A percentile compares a stretch with the other conserved stretches of the same genome.
These are phyloP conservation scores for Verticillium longisporum DNA, from an alignment of 2,329 filamentous ascomycete species.

Conservation along the genomic window DNA sequence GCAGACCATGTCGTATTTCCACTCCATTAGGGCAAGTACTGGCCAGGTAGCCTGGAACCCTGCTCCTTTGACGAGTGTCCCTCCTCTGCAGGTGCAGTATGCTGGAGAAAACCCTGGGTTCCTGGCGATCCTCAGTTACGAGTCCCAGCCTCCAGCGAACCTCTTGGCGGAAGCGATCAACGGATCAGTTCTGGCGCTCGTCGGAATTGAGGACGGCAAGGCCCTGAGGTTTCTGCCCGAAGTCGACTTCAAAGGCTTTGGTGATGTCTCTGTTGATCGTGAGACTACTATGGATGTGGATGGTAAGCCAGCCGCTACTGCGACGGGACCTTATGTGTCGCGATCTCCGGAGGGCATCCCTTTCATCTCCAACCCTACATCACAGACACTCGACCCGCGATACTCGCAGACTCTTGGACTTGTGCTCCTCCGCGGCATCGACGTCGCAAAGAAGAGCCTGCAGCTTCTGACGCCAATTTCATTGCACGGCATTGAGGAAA, in stretches of 20 bases:
- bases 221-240: conserved; percentile 35
- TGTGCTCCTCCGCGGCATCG: conserved; percentile 64
- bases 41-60: conserved; percentile 38
- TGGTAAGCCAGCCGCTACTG: conserved; percentile 8
- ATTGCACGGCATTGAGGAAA: conserved; percentile 27
- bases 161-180: conserved; percentile 60
- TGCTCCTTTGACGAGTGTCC: conserved; percentile 45
- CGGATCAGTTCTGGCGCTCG: conserved; percentile 62
- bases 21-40: conserved; percentile 26
- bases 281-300: conserved; percentile 14
- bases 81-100: conserved; percentile 60
- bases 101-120: conserved; percentile 43
- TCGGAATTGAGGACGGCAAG: conserved; percentile 48
- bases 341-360: conserved; percentile 51
- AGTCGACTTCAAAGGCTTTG: conserved; percentile 2
- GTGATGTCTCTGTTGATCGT: conserved; percentile 4
- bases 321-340: conserved; percentile 15
- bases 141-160: conserved; percentile 52
- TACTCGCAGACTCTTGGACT: conserved; percentile 56
- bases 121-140: conserved; percentile 60
- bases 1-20: conserved; percentile 78
- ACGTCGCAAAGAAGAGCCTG: conserved; percentile 43
- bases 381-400: conserved; percentile 51
- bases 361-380: conserved; percentile 48
- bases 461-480: conserved; percentile 60